Evolutionary conservation across 495 filamentous ascomycete genomes (phyloP), one percentile per base, ranked within the genome.

Genomic region (Clavariopsis aquatica): DNA sequence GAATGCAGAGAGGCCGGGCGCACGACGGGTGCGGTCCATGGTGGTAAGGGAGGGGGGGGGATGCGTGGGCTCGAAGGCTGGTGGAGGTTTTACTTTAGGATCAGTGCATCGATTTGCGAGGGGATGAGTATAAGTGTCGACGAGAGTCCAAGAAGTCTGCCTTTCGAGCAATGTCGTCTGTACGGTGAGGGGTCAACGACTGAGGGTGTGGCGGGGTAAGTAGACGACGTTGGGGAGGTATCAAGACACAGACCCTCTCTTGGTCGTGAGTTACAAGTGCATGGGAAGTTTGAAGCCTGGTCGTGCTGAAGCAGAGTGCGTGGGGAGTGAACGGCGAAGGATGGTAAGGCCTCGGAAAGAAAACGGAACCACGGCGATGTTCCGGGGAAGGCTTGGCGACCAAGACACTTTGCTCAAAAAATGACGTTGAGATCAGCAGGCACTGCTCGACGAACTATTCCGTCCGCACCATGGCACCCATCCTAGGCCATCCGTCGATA

Each of bases 1-100:
- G 71, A 98, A 94, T 76, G 95, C 92, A 26, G 89, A 90, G 53
- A 98, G 89, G 69, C 94, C 94, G 64, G 96, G 91, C 62, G 90
- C 90, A 38, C 76, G 75, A 53, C 75, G 74, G 46, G 63, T 57
- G 17, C 74, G 71, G 24, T 73, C 57, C 75, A 75, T 77, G 0
- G 41, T 27, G 47, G 1, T 17, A 49, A 10, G 29, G 26, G 36
- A 58, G 45, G 29, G 31, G 12, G 41, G 2, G 45, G 15, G 17
- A 49, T 38, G 6, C 43, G 23, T 17, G 62, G 49, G 23, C 17
- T 12, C 24, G n/a, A 9, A 46, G 28, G 10, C 22, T 8, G 17
- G 29, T 2, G 52, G 47, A 24, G 17, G 38, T 43, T 43, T 9
- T 43, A 17, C 9, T 8, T 17, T 43, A 17, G 12, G 38, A 17